Conservation (phyloP, 805 yeast genomes). For the Candida mattraensis region DNA sequence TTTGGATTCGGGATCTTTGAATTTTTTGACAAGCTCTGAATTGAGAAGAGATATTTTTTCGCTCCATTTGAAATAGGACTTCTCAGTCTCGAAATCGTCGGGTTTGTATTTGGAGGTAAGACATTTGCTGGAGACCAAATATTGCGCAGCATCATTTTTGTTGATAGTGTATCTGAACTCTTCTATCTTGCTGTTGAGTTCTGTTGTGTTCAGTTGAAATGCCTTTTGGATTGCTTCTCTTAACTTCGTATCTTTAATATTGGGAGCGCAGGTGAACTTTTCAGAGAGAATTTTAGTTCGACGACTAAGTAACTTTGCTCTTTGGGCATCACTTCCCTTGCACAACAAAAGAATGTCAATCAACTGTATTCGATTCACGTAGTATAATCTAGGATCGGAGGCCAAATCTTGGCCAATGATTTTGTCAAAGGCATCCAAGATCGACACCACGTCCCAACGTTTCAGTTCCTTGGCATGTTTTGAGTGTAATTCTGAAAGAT, state of each 20-base stretch:
- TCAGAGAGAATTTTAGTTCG: conserved; percentile 13
- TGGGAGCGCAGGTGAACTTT: conserved; percentile 14
- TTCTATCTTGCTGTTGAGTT: conserved; percentile 8
- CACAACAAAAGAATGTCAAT: conserved; percentile 19
- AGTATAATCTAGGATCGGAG: conserved; percentile 9
- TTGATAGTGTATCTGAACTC: conserved; percentile 13
- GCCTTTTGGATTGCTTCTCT: conserved; percentile 12
- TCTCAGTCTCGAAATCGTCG: conserved; percentile 16
- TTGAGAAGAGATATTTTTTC: conserved; percentile 8
- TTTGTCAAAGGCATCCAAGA: conserved; percentile 15
- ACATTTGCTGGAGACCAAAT: conserved; percentile 9
- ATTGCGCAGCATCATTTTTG: conserved; percentile 15
- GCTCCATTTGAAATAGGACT: conserved; percentile 14
- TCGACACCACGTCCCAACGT: conserved; percentile 16
- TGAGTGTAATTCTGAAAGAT: conserved; percentile 14
- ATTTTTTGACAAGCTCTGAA: conserved; percentile 2
- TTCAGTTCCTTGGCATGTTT: conserved; percentile 17
- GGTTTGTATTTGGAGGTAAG: conserved; percentile 7
- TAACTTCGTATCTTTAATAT: conserved; percentile 11
- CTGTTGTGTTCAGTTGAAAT: conserved; percentile 8
- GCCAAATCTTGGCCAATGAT: conserved; percentile 5
- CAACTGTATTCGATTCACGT: conserved; percentile 16
- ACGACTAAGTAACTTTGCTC: conserved; percentile 10
- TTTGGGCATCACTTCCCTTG: conserved; percentile 18
- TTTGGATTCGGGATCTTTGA: conserved; percentile 1